Conservation (phyloP, 1,284 basidiomycete species). For the Uromyces viciae-fabae region DNA sequence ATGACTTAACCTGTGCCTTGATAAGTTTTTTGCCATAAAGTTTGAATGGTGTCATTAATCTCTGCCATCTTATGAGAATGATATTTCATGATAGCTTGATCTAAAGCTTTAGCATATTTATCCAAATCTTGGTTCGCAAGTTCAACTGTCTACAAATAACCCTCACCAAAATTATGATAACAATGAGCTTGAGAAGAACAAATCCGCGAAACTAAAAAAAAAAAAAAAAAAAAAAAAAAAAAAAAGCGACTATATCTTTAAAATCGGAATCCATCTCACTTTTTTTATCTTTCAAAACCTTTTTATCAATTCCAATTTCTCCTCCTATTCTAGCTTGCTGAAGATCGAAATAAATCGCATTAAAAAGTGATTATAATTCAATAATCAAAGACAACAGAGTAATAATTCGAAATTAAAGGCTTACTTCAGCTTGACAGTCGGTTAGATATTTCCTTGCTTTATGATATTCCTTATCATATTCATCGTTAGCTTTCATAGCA, state of each 20-base stretch:
- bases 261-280: conserved; percentile 74
- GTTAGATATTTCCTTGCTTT: conserved; percentile 62
- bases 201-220: neutral
- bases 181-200: neutral
- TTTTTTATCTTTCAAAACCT: conserved; percentile 67
- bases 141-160: conserved; percentile 69
- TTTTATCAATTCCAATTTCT: conserved; percentile 71
- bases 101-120: conserved; percentile 92
- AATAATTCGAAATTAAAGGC: conserved; percentile 53
- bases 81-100: conserved; percentile 98
- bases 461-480: conserved; percentile 77
- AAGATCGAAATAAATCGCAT: neutral
- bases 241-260: conserved; percentile 77
- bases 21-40: conserved; percentile 97
- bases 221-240: conserved; percentile 12
- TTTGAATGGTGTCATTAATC: conserved; percentile 93
- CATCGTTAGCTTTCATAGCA: conserved; percentile 71
- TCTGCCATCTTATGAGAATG: conserved; percentile 99
- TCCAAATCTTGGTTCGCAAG: conserved; percentile 92
- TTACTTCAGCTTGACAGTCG: conserved; percentile 63
- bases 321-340: conserved; percentile 77
- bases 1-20: conserved; percentile 80
- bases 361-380: neutral
- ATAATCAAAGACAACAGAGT: conserved; percentile 10
- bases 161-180: conserved; percentile 24